Percentiles rank a stretch among this genome's conserved stretches.
These are phyloP conservation scores for Aureoboletus auriporus DNA, from an alignment of 768 basidiomycete genomes.

Conservation along the genomic window DNA sequence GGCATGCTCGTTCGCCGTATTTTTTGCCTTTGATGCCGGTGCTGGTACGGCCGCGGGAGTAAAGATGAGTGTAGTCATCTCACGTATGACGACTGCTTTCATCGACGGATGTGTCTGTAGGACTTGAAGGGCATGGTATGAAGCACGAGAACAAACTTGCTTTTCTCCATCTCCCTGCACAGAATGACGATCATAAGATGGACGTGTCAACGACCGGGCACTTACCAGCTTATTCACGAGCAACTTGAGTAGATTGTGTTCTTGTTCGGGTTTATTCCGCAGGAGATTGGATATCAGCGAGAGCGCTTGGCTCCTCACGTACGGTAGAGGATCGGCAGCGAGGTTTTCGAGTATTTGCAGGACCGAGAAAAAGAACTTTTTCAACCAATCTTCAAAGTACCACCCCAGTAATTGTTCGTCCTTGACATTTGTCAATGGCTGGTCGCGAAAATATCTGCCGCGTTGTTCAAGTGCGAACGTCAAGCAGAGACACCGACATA, in stretches of 20 bases:
- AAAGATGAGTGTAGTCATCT: conserved; percentile 70
- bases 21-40: conserved; percentile 22
- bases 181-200: background rate
- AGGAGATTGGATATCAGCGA: conserved; percentile 76
- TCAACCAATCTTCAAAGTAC: conserved; percentile 97
- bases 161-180: conserved; percentile 84
- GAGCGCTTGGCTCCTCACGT: conserved; percentile 83
- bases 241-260: conserved; percentile 89
- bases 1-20: conserved; percentile 59
- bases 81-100: conserved; percentile 86
- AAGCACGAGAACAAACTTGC: conserved; percentile 83
- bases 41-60: conserved; percentile 26
- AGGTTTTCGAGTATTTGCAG: conserved; percentile 87
- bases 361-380: conserved; percentile 92
- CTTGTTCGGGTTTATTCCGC: conserved; percentile 91
- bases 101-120: conserved; percentile 90
- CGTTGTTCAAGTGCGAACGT: background rate
- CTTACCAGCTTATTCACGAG: conserved; percentile 91
- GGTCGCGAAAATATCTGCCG: conserved; percentile 85
- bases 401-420: conserved; percentile 75
- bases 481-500: conserved; percentile 33
- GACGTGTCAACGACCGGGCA: background rate
- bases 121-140: conserved; percentile 84
- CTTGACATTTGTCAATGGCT: conserved; percentile 60
- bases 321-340: conserved; percentile 80